These are phyloP conservation scores for Lactifluus piperatus DNA, from an alignment of 768 basidiomycete species.

Conservation along the genomic window DNA sequence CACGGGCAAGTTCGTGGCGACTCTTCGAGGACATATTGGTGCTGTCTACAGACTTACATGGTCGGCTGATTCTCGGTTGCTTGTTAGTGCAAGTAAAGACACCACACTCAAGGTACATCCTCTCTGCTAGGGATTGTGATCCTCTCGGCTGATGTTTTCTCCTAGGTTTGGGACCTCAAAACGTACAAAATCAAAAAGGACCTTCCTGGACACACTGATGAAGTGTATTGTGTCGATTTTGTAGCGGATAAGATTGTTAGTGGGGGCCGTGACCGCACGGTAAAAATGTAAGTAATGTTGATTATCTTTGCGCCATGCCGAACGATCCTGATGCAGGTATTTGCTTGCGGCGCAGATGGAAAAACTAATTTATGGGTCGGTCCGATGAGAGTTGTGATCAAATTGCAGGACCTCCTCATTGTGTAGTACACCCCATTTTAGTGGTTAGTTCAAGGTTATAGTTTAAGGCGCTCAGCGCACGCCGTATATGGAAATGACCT, in stretches of 20 bases:
- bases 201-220: slow-evolving; percentile 92
- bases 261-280: slow-evolving; percentile 84
- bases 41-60: slow-evolving; percentile 92
- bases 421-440: not conserved
- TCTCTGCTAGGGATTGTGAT: not conserved
- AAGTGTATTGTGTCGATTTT: slow-evolving; percentile 98
- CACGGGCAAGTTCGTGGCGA: slow-evolving; percentile 82
- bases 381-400: not conserved
- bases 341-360: slow-evolving; percentile 13
- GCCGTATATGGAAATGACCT: not conserved
- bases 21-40: slow-evolving; percentile 85
- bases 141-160: not conserved
- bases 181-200: slow-evolving; percentile 93
- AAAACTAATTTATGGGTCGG: slow-evolving; percentile 2
- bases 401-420: not conserved
- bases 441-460: not conserved
- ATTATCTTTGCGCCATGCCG: not conserved
- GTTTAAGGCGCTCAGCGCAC: not conserved
- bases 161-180: slow-evolving; percentile 90
- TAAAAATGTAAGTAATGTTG: slow-evolving; percentile 72
- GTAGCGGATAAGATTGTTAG: slow-evolving; percentile 99
- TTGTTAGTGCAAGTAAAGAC: slow-evolving; percentile 94
- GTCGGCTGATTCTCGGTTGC: slow-evolving; percentile 87
- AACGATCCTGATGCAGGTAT: not conserved
- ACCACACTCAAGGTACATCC: slow-evolving; percentile 80